phyloP scores from a whole-genome alignment of 23 red algal species.

The Gracilaria vermiculophylla region DNA sequence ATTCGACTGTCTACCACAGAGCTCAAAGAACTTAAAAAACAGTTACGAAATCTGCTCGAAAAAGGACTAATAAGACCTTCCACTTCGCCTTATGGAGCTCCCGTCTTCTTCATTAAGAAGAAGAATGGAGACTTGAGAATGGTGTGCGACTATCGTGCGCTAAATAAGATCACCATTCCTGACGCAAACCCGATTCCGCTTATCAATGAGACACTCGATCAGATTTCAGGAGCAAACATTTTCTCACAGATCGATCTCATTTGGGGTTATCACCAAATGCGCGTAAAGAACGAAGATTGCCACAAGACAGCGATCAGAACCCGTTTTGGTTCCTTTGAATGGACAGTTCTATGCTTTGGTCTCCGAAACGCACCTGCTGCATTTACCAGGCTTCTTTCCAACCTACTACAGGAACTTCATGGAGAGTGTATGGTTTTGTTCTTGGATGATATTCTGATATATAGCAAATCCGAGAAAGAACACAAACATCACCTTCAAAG shows the following conservation, averaged over 20 bases:
- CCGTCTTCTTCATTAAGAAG: constrained; percentile 52
- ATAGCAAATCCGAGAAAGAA: constrained; percentile 22
- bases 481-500: constrained; percentile 13
- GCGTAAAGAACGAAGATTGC: not conserved
- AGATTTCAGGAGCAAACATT: constrained; percentile 26
- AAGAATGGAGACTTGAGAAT: constrained; percentile 25
- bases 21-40: not conserved
- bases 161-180: constrained; percentile 38
- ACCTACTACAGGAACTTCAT: not conserved
- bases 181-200: constrained; percentile 26
- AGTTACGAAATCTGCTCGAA: not conserved
- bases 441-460: constrained; percentile 45
- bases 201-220: constrained; percentile 42
- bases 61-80: constrained; percentile 6
- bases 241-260: constrained; percentile 44
- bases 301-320: constrained; percentile 23
- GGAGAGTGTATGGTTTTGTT: constrained; percentile 24
- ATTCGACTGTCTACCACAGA: not conserved
- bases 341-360: constrained; percentile 22
- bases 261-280: constrained; percentile 38
- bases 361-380: constrained; percentile 30
- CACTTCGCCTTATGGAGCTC: constrained; percentile 15
- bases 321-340: constrained; percentile 52
- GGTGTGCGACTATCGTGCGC: constrained; percentile 28
- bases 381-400: not conserved